phyloP scores from a whole-genome alignment of 257 asterid species.

The Vinca minor region DNA sequence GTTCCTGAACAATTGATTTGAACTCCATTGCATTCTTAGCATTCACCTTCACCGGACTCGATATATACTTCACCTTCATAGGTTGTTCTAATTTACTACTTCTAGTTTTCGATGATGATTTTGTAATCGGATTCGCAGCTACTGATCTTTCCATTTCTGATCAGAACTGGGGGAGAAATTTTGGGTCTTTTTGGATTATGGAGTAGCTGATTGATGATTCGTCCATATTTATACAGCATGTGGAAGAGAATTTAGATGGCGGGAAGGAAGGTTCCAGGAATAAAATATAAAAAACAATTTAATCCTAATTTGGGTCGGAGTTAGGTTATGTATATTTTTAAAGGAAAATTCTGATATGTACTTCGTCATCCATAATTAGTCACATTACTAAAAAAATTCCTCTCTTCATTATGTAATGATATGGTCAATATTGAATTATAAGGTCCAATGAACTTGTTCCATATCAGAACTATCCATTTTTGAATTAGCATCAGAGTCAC shows the following conservation, averaged over 20 bases:
- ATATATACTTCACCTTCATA: slow-evolving; percentile 29
- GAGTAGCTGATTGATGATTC: not conserved
- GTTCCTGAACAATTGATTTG: slow-evolving; percentile 31
- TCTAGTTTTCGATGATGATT: not conserved
- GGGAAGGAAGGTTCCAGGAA: slow-evolving; percentile 3
- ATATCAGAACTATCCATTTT: too few relatives aligned
- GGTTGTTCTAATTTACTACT: slow-evolving; percentile 16
- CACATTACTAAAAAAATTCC: too few relatives aligned
- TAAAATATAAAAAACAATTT: too few relatives aligned
- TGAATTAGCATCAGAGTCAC: too few relatives aligned
- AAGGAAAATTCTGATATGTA: too few relatives aligned
- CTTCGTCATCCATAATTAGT: too few relatives aligned
- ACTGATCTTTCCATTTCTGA: slow-evolving; percentile 11
- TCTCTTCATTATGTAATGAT: too few relatives aligned
- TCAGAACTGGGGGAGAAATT: not conserved
- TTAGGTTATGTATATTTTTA: too few relatives aligned
- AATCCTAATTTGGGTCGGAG: too few relatives aligned
- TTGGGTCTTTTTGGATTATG: not conserved
- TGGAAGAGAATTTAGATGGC: too few relatives aligned
- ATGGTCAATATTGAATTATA: too few relatives aligned
- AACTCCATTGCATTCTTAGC: slow-evolving; percentile 28
- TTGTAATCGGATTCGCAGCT: not conserved
- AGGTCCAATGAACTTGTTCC: too few relatives aligned
- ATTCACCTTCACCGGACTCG: slow-evolving; percentile 27
- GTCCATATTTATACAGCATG: slow-evolving; percentile 5